phyloP scores from a whole-genome alignment of 1,284 basidiomycete genomes.

The Inonotus hispidus region DNA sequence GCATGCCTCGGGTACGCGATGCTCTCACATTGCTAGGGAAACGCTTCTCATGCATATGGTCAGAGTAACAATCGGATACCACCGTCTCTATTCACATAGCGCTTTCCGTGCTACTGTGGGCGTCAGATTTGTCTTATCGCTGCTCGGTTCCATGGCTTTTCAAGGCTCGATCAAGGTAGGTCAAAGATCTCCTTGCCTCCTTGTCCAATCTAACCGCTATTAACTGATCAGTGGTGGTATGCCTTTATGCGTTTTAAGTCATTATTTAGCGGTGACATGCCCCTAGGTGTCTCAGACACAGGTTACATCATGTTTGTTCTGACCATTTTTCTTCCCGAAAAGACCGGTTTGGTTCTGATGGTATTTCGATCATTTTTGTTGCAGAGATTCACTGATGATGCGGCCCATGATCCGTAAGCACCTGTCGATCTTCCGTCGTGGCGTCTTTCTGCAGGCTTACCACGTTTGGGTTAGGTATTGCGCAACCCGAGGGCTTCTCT shows the following conservation, averaged over 20 bases:
- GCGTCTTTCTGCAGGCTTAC: background rate
- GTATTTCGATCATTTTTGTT: background rate
- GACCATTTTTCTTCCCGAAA: background rate
- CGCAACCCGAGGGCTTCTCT: conserved; percentile 66
- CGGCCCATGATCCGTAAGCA: conserved; percentile 63
- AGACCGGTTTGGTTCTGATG: background rate
- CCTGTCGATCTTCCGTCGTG: background rate
- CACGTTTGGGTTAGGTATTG: conserved; percentile 45
- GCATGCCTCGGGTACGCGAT: conserved; percentile 61
- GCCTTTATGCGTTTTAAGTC: background rate
- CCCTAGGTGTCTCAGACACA: conserved; percentile 65
- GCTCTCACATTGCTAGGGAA: background rate
- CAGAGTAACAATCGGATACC: conserved; percentile 72
- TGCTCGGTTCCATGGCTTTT: conserved; percentile 66
- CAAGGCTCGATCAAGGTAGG: conserved; percentile 56
- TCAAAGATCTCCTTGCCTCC: background rate
- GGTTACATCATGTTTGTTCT: conserved; percentile 59
- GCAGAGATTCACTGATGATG: conserved; percentile 73
- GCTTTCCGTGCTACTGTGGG: conserved; percentile 56
- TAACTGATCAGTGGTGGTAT: conserved; percentile 40
- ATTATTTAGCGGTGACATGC: background rate
- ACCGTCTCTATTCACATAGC: conserved; percentile 70
- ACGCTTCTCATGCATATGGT: background rate
- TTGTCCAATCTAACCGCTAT: background rate
- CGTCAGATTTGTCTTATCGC: conserved; percentile 54